Evolutionary conservation across 441 rosid genomes (phyloP).

Genomic region (Gossypium lobatum): DNA sequence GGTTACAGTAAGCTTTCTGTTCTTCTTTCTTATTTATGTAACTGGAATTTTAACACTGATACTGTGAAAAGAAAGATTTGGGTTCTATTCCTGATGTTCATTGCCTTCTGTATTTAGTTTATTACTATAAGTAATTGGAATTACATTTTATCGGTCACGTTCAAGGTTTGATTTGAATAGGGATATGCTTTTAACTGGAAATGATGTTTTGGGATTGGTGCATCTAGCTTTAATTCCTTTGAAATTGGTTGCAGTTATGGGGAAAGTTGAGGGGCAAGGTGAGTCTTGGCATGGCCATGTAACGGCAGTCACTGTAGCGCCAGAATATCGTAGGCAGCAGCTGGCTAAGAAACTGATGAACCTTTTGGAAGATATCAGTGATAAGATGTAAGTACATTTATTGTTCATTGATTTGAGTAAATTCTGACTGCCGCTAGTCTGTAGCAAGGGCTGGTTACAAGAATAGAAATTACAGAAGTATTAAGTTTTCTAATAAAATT

Average conservation of each 20-base stretch:
- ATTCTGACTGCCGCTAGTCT: no score
- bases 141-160: not conserved
- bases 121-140: not conserved
- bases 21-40: not conserved
- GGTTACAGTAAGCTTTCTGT: constrained; percentile 60
- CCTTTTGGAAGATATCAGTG: constrained; percentile 82
- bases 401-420: not conserved
- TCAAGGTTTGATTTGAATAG: not conserved
- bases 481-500: not conserved
- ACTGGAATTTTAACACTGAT: constrained; percentile 6
- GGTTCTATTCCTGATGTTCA: not conserved
- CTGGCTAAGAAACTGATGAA: constrained; percentile 71
- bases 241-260: constrained; percentile 62
- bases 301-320: constrained; percentile 85
- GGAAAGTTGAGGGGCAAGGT: constrained; percentile 78
- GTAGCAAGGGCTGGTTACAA: not conserved
- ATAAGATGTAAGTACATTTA: constrained; percentile 58
- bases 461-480: not conserved
- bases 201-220: not conserved
- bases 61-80: no score
- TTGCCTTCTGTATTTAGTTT: not conserved
- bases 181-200: not conserved
- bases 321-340: constrained; percentile 49
- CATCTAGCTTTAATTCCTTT: constrained; percentile 2
- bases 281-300: constrained; percentile 87